A percentile compares a stretch with the other conserved stretches of the same genome.
phyloP scores from a whole-genome alignment of 441 rosid species.

The Arabidopsis hybrid region DNA sequence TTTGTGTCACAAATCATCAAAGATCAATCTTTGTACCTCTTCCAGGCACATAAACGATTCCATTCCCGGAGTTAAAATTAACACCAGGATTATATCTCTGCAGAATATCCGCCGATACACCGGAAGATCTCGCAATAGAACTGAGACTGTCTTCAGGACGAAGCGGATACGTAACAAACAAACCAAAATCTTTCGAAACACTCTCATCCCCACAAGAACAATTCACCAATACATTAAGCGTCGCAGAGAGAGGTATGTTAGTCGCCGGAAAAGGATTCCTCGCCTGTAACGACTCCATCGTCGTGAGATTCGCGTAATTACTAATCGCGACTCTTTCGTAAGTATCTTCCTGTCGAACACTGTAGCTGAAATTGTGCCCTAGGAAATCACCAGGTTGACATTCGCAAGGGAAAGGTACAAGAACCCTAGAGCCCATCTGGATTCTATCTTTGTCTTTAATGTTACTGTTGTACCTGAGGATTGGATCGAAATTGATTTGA shows the following conservation, averaged over 20 bases:
- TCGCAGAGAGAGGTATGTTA: constrained; percentile 30
- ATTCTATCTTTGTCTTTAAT: constrained; percentile 35
- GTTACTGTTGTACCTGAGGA: constrained; percentile 38
- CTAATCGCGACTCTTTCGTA: constrained; percentile 1
- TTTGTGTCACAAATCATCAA: neutral
- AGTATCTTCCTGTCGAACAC: neutral
- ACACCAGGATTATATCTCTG: constrained; percentile 55
- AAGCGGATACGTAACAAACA: constrained; percentile 49
- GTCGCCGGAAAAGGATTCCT: constrained; percentile 31
- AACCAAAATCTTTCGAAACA: constrained; percentile 47
- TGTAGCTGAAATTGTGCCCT: constrained; percentile 44
- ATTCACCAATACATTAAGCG: constrained; percentile 44
- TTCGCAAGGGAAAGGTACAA: constrained; percentile 49
- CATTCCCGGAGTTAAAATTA: constrained; percentile 57
- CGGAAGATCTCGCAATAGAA: constrained; percentile 40
- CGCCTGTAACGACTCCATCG: constrained; percentile 29
- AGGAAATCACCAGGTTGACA: constrained; percentile 44
- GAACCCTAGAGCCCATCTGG: constrained; percentile 30
- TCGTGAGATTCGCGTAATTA: constrained; percentile 42
- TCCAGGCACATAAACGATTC: constrained; percentile 62
- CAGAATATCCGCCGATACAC: constrained; percentile 46
- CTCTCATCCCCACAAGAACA: constrained; percentile 49
- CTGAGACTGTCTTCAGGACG: constrained; percentile 48
- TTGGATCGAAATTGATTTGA: constrained; percentile 38
- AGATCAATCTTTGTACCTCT: constrained; percentile 46